Percentiles rank a stretch among this genome's conserved stretches.
Evolutionary conservation across 2,329 filamentous ascomycete species (phyloP).

Genomic region (Exophiala sp.): DNA sequence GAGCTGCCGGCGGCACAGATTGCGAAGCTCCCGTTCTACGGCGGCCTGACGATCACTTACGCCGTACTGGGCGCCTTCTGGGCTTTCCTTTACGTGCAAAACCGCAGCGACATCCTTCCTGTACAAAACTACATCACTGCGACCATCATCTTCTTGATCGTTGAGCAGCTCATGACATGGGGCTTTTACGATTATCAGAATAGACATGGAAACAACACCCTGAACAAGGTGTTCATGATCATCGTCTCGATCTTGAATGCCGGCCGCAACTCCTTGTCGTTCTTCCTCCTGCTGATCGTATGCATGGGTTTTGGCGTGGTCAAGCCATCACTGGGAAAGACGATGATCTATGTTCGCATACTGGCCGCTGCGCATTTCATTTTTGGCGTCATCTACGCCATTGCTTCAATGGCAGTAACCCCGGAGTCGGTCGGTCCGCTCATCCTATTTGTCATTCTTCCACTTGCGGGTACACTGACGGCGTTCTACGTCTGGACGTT

Average conservation of each 20-base stretch:
- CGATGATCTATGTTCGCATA: conserved; percentile 90
- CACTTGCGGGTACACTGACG: conserved; percentile 84
- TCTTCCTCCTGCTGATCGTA: conserved; percentile 95
- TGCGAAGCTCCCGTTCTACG: conserved; percentile 95
- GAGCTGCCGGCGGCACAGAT: conserved; percentile 95
- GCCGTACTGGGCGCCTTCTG: conserved; percentile 82
- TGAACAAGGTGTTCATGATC: conserved; percentile 81
- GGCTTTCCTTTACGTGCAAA: conserved; percentile 93
- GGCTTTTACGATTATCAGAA: conserved; percentile 98
- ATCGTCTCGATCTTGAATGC: conserved; percentile 92
- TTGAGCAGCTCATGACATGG: conserved; percentile 99
- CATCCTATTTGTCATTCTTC: conserved; percentile 87
- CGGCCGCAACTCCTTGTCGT: conserved; percentile 93
- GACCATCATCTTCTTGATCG: conserved; percentile 86
- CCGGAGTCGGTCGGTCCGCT: conserved; percentile 87
- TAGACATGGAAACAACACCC: conserved; percentile 75
- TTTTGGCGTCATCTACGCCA: conserved; percentile 82
- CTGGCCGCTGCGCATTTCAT: conserved; percentile 90
- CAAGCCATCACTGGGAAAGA: conserved; percentile 83
- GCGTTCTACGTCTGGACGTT: conserved; percentile 99
- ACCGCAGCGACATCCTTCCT: conserved; percentile 88
- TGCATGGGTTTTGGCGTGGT: conserved; percentile 99
- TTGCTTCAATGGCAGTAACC: conserved; percentile 82
- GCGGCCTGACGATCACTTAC: conserved; percentile 88
- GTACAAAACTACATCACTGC: conserved; percentile 99